A percentile compares a stretch with the other conserved stretches of the same genome.
phyloP scores from a whole-genome alignment of 2,329 filamentous ascomycete species.

The Botrytis elliptica region DNA sequence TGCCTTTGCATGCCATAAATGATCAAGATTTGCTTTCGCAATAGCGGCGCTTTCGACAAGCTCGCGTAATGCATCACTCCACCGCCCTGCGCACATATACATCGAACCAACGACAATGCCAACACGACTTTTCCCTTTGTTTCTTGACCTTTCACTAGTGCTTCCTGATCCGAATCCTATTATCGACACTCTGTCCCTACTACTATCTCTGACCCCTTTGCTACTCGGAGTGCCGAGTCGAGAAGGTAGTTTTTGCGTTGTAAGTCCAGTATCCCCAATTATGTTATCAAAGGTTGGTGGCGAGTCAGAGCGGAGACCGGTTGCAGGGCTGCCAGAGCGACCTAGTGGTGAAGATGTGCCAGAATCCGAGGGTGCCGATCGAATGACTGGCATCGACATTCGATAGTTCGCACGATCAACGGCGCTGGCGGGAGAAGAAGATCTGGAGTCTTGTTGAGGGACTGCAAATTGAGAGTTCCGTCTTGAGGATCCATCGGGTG shows the following conservation, averaged over 20 bases:
- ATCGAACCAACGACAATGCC: conserved; percentile 79
- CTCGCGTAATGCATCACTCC: conserved; percentile 83
- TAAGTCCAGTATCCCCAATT: conserved; percentile 25
- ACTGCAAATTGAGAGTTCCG: conserved; percentile 57
- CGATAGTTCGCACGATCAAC: conserved; percentile 62
- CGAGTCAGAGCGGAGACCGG: conserved; percentile 24
- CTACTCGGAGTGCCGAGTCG: conserved; percentile 29
- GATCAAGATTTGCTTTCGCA: conserved; percentile 79
- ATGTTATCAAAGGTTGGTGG: conserved; percentile 35
- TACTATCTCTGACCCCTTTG: conserved; percentile 28
- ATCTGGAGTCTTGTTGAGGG: conserved; percentile 47
- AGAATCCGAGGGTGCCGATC: conserved; percentile 38
- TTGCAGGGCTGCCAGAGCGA: conserved; percentile 42
- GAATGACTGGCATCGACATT: conserved; percentile 75
- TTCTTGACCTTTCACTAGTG: conserved; percentile 72
- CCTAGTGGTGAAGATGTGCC: conserved; percentile 34
- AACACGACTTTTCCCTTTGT: conserved; percentile 76
- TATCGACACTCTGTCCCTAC: conserved; percentile 56
- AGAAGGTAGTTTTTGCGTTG: conserved; percentile 27
- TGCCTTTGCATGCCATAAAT: conserved; percentile 96
- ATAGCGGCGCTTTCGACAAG: conserved; percentile 76
- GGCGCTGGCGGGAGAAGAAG: conserved; percentile 53
- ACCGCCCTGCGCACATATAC: conserved; percentile 85
- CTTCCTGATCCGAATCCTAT: conserved; percentile 72
- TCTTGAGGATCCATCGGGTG: conserved; percentile 45